Conservation (phyloP, 192 early-diverging fungal species). For the Coemansia furcata region DNA sequence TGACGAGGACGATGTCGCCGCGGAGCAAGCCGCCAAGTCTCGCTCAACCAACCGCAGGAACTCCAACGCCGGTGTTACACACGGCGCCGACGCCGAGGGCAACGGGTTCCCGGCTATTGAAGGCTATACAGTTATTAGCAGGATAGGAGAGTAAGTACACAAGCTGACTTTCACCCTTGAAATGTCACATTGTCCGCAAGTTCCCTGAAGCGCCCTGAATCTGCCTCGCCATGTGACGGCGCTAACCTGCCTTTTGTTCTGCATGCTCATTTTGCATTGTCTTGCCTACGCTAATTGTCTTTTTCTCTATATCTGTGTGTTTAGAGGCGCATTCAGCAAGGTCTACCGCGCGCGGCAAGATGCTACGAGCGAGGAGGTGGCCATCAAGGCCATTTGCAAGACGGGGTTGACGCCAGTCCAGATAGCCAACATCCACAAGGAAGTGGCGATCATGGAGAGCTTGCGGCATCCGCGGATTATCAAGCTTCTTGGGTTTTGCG, state of each 20-base stretch:
- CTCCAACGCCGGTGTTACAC: conserved; percentile 36
- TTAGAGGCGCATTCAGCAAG: conserved; percentile 82
- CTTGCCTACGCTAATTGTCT: neutral
- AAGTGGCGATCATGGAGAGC: conserved; percentile 81
- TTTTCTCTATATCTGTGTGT: neutral
- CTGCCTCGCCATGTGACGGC: neutral
- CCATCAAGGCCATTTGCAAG: conserved; percentile 82
- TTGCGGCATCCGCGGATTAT: conserved; percentile 77
- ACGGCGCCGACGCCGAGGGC: conserved; percentile 23
- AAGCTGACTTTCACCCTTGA: neutral
- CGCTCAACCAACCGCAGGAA: conserved; percentile 21
- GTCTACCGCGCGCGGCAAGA: conserved; percentile 69
- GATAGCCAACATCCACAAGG: conserved; percentile 82
- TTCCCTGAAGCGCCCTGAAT: neutral
- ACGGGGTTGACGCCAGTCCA: conserved; percentile 67
- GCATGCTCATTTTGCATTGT: neutral
- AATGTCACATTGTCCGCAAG: neutral
- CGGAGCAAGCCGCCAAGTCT: neutral
- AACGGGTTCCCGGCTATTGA: conserved; percentile 47
- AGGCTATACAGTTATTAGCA: conserved; percentile 40
- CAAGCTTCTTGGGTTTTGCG: conserved; percentile 68
- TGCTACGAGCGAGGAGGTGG: conserved; percentile 64
- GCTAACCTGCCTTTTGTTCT: neutral
- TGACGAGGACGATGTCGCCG: conserved; percentile 21
- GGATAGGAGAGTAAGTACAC: conserved; percentile 46